Base-by-base conservation (phyloP, 2,329 filamentous ascomycete species). In the Aspergillus floridensis region DNA sequence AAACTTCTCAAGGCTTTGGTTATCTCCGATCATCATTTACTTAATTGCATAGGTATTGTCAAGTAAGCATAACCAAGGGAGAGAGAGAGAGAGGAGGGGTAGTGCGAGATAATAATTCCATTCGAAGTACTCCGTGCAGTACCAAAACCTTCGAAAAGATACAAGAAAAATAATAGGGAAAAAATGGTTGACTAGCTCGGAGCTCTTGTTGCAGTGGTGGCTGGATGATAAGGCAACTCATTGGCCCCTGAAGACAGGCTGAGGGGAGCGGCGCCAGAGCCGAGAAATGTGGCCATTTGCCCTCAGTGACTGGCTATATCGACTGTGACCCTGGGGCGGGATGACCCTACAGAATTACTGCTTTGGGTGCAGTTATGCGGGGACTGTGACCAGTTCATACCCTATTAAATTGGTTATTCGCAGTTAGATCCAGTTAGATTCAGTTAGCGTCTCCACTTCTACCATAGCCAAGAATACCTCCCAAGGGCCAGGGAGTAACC, bases 331-430 rank as follows among this genome's bases (percentile, higher is more conserved):
- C 53, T 60, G 60, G 59, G 32, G 26, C 58, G 41, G 54, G 62
- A 66, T 65, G 59, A 53, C 38, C 63, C 58, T 41, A 56, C 38
- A 16, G 51, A 61, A 60, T 53, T 66, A 49, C 65, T 58, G 38
- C 12, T 58, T 63, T 62, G 44, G 63, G 65, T 19, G 49, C 3
- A 41, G 55, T 14, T 62, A 62, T 66, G 65, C 62, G 64, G 63
- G 61, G 63, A 50, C 60, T 35, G 52, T 8, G 16, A 44, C 56
- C 63, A 59, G 55, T 64, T 56, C 60, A 51, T 59, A 35, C 32
- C 32, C 14, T 29, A 8, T 29, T 29, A 29, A 10, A 29, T 29
- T 7, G 6, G 12, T 12, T 35, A 35, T 10, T 12, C 5, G 16
- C 12, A 16, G 5, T 14, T 16, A 11, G 19, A 29, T 29, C 8